These are phyloP conservation scores for Globisporangium emineosum DNA, from an alignment of 352 stramenopile species.

Conservation along the genomic window DNA sequence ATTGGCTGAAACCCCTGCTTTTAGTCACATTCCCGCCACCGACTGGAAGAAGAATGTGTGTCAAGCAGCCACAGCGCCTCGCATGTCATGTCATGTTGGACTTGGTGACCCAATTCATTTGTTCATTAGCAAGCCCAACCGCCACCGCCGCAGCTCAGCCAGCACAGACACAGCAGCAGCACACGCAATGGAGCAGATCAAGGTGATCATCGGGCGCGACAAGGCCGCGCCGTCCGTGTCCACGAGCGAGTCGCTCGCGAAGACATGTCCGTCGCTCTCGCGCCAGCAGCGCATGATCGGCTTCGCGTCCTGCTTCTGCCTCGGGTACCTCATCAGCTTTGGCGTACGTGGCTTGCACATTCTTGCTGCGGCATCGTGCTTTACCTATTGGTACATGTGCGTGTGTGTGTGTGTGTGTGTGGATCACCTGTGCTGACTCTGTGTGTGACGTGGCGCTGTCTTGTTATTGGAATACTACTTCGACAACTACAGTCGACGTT, in stretches of 20 bases:
- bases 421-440: neutral
- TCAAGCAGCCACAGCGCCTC: too few relatives aligned
- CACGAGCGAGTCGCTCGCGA: constrained; percentile 40
- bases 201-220: constrained; percentile 63
- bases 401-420: neutral
- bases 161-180: neutral
- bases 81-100: neutral
- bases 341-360: constrained; percentile 39
- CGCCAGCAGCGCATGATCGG: constrained; percentile 67
- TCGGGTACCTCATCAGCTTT: constrained; percentile 84
- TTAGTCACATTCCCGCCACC: neutral
- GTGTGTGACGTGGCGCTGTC: neutral
- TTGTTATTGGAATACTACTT: neutral
- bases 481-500: constrained; percentile 79
- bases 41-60: neutral
- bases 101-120: neutral
- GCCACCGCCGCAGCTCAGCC: neutral
- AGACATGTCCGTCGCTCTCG: constrained; percentile 62
- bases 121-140: neutral
- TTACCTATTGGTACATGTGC: neutral
- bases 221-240: constrained; percentile 34
- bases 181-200: constrained; percentile 70
- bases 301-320: constrained; percentile 73
- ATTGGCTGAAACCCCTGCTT: constrained; percentile 5
- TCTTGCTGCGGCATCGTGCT: too few relatives aligned